phyloP scores from a whole-genome alignment of 2,329 filamentous ascomycete genomes.

The Fusarium tricinctum region DNA sequence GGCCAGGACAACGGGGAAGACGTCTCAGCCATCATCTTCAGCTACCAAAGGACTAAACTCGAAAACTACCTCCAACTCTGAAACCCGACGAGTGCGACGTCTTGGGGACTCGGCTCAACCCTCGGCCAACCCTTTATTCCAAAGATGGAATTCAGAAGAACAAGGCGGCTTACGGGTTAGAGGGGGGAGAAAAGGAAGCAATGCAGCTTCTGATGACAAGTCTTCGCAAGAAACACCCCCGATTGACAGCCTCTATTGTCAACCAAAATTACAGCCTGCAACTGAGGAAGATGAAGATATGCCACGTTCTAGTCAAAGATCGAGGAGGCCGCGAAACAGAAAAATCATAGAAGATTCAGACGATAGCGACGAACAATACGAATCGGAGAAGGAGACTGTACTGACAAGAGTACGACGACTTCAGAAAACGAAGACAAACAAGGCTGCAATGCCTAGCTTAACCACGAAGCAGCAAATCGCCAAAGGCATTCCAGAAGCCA shows the following conservation, averaged over 20 bases:
- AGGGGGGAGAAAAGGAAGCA: conserved; percentile 4
- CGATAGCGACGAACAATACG: conserved; percentile 7
- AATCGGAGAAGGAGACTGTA: conserved; percentile 36
- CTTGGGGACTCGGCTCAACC: conserved; percentile 46
- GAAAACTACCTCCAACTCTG: conserved; percentile 45
- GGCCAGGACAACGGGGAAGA: conserved; percentile 33
- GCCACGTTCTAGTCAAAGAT: conserved; percentile 19
- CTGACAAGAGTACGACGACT: conserved; percentile 44
- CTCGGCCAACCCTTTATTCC: conserved; percentile 51
- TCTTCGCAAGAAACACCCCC: conserved; percentile 11
- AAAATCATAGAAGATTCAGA: conserved; percentile 42
- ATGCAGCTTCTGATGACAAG: conserved; percentile 8
- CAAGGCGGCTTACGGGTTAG: conserved; percentile 16
- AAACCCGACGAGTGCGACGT: conserved; percentile 52
- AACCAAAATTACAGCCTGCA: not conserved
- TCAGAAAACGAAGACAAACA: conserved; percentile 18
- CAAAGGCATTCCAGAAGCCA: not conserved
- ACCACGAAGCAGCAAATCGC: conserved; percentile 1
- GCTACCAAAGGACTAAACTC: conserved; percentile 42
- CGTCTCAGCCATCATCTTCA: conserved; percentile 14
- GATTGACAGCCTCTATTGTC: not conserved
- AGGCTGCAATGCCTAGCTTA: not conserved
- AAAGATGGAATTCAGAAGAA: conserved; percentile 51
- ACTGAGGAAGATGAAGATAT: conserved; percentile 23
- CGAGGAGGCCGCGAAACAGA: conserved; percentile 23